Percentiles rank a stretch among this genome's conserved stretches.
Evolutionary conservation across 2,329 filamentous ascomycete genomes (phyloP).

Genomic region (Leptoxyphium fumago): DNA sequence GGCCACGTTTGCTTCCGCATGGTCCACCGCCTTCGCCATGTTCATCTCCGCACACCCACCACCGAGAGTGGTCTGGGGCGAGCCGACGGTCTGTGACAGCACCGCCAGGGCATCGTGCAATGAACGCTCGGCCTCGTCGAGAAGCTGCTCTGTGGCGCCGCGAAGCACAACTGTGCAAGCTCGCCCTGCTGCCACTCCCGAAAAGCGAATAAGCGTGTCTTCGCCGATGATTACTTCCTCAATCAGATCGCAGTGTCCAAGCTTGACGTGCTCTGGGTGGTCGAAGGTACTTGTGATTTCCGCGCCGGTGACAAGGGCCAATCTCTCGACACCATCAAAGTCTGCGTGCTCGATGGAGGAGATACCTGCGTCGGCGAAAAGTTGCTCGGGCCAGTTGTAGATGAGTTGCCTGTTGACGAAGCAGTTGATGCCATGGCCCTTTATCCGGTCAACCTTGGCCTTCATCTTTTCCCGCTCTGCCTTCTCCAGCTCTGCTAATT

Average conservation of each 20-base stretch:
- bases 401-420: conserved; percentile 99
- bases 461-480: conserved; percentile 99
- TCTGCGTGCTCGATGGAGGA: conserved; percentile 98
- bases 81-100: conserved; percentile 87
- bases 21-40: conserved; percentile 96
- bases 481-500: conserved; percentile 96
- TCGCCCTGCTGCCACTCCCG: conserved; percentile 80
- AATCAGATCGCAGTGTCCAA: conserved; percentile 87
- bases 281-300: conserved; percentile 98
- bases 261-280: conserved; percentile 91
- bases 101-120: conserved; percentile 93
- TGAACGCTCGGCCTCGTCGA: conserved; percentile 92
- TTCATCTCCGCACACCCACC: conserved; percentile 97
- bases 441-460: conserved; percentile 97
- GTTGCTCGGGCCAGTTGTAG: conserved; percentile 99
- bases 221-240: conserved; percentile 98
- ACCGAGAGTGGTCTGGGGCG: conserved; percentile 84
- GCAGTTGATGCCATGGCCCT: conserved; percentile 97
- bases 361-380: conserved; percentile 94
- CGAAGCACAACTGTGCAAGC: conserved; percentile 95
- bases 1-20: conserved; percentile 80
- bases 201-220: conserved; percentile 94
- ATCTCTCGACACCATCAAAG: conserved; percentile 91
- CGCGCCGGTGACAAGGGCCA: conserved; percentile 88
- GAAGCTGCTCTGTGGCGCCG: conserved; percentile 87